These are phyloP conservation scores for Chaetoceros muelleri DNA, from an alignment of 108 stramenopile species.

Conservation along the genomic window DNA sequence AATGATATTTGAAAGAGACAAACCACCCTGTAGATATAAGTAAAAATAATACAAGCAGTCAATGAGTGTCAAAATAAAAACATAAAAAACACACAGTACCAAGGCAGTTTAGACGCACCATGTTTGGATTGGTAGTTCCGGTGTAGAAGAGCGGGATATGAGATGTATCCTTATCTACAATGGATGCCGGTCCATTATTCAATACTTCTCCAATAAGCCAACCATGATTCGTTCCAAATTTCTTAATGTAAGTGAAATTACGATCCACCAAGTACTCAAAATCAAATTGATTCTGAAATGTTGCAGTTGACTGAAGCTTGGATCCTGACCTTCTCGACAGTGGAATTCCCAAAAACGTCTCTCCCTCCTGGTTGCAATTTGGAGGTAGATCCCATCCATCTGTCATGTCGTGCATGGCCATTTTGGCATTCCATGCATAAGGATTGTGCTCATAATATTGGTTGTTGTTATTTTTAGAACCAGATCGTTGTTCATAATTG, in stretches of 20 bases:
- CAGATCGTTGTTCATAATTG: slow-evolving; percentile 31
- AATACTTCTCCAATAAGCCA: slow-evolving; percentile 72
- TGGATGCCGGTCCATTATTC: slow-evolving; percentile 67
- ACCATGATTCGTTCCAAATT: slow-evolving; percentile 78
- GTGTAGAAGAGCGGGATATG: slow-evolving; percentile 83
- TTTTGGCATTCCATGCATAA: slow-evolving; percentile 63
- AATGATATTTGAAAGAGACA: slow-evolving; percentile 58
- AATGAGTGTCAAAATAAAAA: background rate
- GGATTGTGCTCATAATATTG: slow-evolving; percentile 70
- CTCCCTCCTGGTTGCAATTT: slow-evolving; percentile 77
- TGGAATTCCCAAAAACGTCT: slow-evolving; percentile 85
- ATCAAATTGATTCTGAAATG: slow-evolving; percentile 80
- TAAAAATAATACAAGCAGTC: slow-evolving; percentile 6
- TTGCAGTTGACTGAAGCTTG: slow-evolving; percentile 52
- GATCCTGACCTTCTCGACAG: slow-evolving; percentile 60
- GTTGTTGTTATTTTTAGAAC: slow-evolving; percentile 36
- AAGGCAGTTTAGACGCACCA: slow-evolving; percentile 33
- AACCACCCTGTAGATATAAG: slow-evolving; percentile 48
- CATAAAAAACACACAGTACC: background rate
- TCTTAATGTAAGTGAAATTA: slow-evolving; percentile 50
- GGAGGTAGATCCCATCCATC: slow-evolving; percentile 87
- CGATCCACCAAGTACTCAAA: slow-evolving; percentile 73
- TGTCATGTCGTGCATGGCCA: slow-evolving; percentile 84
- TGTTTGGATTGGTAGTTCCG: slow-evolving; percentile 64
- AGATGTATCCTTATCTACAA: slow-evolving; percentile 83